Evolutionary conservation across 768 basidiomycete species (phyloP).

Genomic region (Termitomyces sp.): DNA sequence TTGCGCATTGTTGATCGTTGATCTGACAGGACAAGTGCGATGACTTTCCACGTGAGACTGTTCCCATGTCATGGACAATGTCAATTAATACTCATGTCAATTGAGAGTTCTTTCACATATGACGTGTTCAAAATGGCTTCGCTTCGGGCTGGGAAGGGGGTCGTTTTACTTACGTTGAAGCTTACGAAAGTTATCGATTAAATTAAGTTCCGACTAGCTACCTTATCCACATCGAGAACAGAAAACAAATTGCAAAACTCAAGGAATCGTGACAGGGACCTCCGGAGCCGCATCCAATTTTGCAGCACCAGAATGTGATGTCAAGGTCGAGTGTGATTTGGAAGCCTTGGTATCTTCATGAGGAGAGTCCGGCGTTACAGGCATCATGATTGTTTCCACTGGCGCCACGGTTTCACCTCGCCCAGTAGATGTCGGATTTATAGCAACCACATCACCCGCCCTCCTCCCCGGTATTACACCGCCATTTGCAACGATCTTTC

Average conservation of each 20-base stretch:
- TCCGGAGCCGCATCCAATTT: neutral
- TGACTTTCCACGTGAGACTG: too few species aligned
- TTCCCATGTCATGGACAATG: too few species aligned
- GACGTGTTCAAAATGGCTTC: too few species aligned
- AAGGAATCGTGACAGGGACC: neutral
- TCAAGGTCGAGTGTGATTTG: neutral
- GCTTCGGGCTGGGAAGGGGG: too few species aligned
- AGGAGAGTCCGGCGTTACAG: slow-evolving; percentile 14
- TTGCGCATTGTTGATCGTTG: too few species aligned
- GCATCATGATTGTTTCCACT: neutral
- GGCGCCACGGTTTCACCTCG: neutral
- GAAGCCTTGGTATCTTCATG: slow-evolving; percentile 8
- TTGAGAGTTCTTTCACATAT: too few species aligned
- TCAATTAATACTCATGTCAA: too few species aligned
- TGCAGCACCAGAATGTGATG: neutral
- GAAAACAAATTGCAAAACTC: neutral
- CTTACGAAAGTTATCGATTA: too few species aligned
- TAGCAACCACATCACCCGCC: slow-evolving; percentile 1
- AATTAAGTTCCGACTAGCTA: too few species aligned
- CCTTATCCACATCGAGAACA: too few species aligned
- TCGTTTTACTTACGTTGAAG: too few species aligned
- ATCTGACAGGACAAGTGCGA: too few species aligned
- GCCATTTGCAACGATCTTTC: slow-evolving; percentile 2
- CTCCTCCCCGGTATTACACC: slow-evolving; percentile 2
- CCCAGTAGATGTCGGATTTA: neutral